Conservation (phyloP, 306 rosid genomes). For the Pyrus communis region DNA sequence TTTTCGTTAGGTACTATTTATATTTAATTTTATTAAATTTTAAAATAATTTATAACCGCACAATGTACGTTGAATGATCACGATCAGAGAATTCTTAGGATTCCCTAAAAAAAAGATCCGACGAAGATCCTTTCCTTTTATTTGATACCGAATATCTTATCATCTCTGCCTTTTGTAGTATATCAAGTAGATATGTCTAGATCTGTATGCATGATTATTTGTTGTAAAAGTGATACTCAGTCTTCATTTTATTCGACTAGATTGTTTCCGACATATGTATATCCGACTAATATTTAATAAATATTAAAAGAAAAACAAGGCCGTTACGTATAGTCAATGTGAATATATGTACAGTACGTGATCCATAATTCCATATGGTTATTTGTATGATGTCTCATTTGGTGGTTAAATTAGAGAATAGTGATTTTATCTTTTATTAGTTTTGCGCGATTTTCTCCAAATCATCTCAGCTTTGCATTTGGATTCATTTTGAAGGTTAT, state of each 20-base stretch:
- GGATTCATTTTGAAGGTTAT: neutral
- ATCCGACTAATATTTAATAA: neutral
- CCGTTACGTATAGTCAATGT: neutral
- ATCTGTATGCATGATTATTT: neutral
- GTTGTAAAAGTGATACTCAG: neutral
- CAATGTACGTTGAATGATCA: accelerated
- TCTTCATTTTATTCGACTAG: neutral
- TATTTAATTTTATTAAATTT: too few relatives aligned
- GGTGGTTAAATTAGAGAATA: neutral
- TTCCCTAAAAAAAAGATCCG: accelerated
- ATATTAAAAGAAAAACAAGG: neutral
- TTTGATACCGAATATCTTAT: neutral
- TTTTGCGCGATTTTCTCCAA: too few relatives aligned
- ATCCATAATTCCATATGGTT: too few relatives aligned
- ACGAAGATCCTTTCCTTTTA: neutral
- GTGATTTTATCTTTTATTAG: too few relatives aligned
- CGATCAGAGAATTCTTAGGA: accelerated
- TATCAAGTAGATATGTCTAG: neutral
- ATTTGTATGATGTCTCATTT: too few relatives aligned
- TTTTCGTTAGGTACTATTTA: too few relatives aligned
- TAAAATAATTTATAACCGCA: accelerated
- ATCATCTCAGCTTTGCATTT: too few relatives aligned
- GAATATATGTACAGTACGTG: neutral
- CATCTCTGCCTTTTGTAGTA: neutral
- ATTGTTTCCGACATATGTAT: neutral